Evolutionary conservation across 1,139 yeast genomes (phyloP), one percentile per base, ranked within the genome.

Genomic region (Zygosaccharomyces sapae): DNA sequence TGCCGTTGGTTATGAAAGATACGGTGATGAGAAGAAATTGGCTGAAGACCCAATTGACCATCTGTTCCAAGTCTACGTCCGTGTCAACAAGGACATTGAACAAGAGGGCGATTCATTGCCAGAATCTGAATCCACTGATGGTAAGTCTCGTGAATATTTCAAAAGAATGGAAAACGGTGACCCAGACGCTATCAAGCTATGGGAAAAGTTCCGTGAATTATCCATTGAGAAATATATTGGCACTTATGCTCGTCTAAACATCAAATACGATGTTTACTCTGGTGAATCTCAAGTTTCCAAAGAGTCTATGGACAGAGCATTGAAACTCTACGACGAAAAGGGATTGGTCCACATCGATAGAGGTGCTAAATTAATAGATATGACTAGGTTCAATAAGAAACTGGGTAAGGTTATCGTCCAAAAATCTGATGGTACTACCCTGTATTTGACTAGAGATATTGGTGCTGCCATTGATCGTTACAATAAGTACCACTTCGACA

Each of bases 401-500:
- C 76, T 94, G 53, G 98, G 97, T 57, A 92, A 92, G 71, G 88
- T 89, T 52, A 79, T 94, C 56, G 94, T 94, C 46, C 92, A 89
- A 68, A 94, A 94, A 71, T 82, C 89, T 39, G 98, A 94, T 66
- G 98, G 98, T 67, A 87, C 99, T 31, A 86, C 96, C 12, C 75
- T 94, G 55, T 94, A 94, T 69, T 73, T 94, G 61, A 90, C 97
- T 53, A 84, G 99, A 74, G 99, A 94, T 70, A 87, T 94, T 51
- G 97, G 98, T 62, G 97, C 92, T 63, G 98, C 98, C 48, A 83
- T 84, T 63, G 87, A 85, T 62, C 90, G 99, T 75, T 77, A 87
- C 66, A 81, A 86, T 50, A 79, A 76, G 59, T 87, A 84, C 73
- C 74, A 89, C 53, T 94, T 92, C 64, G 97, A 90, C 72, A 90